A percentile compares a stretch with the other conserved stretches of the same genome.
Conservation (phyloP, 257 asterid species). For the Forsythia suspensa region DNA sequence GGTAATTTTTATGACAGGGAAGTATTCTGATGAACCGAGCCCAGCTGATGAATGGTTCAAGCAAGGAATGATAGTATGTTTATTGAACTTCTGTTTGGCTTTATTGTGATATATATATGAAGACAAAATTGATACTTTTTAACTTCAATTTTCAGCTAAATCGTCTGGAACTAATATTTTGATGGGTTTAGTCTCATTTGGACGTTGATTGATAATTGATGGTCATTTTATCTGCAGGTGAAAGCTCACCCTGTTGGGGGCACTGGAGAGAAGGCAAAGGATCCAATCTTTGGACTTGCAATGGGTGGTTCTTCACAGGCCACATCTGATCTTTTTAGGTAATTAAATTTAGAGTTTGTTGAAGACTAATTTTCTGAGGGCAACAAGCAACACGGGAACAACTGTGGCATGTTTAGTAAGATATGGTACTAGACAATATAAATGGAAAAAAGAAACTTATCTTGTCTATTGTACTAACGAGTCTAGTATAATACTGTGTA, state of each 20-base stretch:
- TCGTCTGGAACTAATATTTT: not conserved
- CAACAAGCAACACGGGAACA: not conserved
- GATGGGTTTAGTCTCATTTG: slow-evolving; percentile 1
- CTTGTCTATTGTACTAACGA: not conserved
- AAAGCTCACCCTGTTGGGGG: slow-evolving; percentile 84
- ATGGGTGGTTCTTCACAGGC: slow-evolving; percentile 84
- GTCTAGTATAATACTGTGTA: not conserved
- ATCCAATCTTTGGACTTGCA: slow-evolving; percentile 79
- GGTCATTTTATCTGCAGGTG: slow-evolving; percentile 40
- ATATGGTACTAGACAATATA: not conserved
- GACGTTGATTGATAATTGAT: not conserved
- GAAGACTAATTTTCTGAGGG: slow-evolving; percentile 6
- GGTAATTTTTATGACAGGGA: slow-evolving; percentile 48
- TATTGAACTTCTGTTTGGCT: not conserved
- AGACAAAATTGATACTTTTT: not conserved
- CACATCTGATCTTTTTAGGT: slow-evolving; percentile 83
- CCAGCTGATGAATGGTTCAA: slow-evolving; percentile 90
- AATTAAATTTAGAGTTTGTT: slow-evolving; percentile 8
- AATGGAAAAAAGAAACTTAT: not conserved
- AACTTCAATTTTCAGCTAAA: not conserved
- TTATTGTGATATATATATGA: not conserved
- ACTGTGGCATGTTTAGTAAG: slow-evolving; percentile 4
- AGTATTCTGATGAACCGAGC: slow-evolving; percentile 85
- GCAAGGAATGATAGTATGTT: slow-evolving; percentile 69
- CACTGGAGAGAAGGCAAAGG: slow-evolving; percentile 87